Evolutionary conservation across 2,329 filamentous ascomycete species (phyloP).

Genomic region (Botrytis aclada): DNA sequence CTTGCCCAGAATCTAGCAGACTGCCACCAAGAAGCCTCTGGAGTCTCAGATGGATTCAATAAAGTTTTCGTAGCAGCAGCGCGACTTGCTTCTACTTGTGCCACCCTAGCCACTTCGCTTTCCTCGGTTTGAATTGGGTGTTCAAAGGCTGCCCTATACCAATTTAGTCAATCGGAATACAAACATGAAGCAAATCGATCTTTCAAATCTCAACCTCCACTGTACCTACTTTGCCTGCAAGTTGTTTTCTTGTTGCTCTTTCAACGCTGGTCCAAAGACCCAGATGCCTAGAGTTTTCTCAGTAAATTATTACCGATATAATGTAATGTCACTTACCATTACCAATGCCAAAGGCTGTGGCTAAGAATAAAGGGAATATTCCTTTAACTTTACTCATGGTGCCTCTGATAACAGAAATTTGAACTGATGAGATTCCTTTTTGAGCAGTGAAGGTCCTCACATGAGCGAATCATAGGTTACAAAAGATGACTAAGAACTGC

Average conservation of each 20-base stretch:
- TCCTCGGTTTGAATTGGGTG: conserved; percentile 15
- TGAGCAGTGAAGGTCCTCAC: background rate
- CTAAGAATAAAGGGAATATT: conserved; percentile 33
- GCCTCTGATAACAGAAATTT: background rate
- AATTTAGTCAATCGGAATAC: conserved; percentile 18
- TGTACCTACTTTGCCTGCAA: conserved; percentile 25
- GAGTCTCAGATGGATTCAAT: conserved; percentile 22
- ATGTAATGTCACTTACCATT: conserved; percentile 32
- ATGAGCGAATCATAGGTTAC: background rate
- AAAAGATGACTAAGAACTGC: conserved; percentile 1
- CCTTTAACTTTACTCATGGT: conserved; percentile 34
- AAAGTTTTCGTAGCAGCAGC: conserved; percentile 24
- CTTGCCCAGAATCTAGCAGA: conserved; percentile 26
- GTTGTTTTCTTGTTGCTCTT: conserved; percentile 30
- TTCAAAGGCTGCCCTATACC: conserved; percentile 24
- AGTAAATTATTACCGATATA: background rate
- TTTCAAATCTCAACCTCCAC: background rate
- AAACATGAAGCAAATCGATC: background rate
- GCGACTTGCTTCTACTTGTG: conserved; percentile 29
- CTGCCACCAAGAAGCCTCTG: conserved; percentile 32
- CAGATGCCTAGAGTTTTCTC: conserved; percentile 28
- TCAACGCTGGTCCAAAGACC: conserved; percentile 36
- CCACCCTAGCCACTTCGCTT: conserved; percentile 21
- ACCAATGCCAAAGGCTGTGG: conserved; percentile 33
- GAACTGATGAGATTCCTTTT: background rate